phyloP scores from a whole-genome alignment of 257 asterid species.

The Nicotiana paniculata region DNA sequence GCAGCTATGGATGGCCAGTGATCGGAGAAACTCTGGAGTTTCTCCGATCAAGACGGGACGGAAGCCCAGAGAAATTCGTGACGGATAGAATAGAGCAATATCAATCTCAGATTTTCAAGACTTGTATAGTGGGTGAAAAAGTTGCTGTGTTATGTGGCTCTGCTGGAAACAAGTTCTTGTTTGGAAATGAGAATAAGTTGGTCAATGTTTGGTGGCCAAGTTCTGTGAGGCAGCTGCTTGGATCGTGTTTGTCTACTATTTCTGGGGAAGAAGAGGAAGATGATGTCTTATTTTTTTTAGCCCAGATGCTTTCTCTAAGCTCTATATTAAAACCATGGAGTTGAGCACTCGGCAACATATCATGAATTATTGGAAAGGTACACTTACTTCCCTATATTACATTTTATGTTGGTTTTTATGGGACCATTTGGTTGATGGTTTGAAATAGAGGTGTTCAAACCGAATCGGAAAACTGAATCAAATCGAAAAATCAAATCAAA shows the following conservation, averaged over 20 bases:
- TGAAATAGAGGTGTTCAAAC: too few species aligned
- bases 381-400: too few species aligned
- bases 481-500: too few species aligned
- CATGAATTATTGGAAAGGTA: constrained; percentile 55
- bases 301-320: constrained; percentile 59
- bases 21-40: constrained; percentile 31
- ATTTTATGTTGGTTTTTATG: too few species aligned
- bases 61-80: constrained; percentile 28
- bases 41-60: constrained; percentile 2
- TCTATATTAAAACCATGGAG: constrained; percentile 50
- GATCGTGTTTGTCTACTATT: constrained; percentile 37
- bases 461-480: too few species aligned
- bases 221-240: constrained; percentile 46
- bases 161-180: constrained; percentile 49
- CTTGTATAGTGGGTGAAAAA: constrained; percentile 27
- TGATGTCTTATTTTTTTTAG: constrained; percentile 41
- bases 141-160: constrained; percentile 41
- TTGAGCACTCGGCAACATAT: constrained; percentile 46
- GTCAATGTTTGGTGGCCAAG: constrained; percentile 73
- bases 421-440: too few species aligned
- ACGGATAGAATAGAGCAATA: constrained; percentile 26
- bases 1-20: constrained; percentile 36
- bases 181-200: constrained; percentile 56
- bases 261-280: constrained; percentile 56
- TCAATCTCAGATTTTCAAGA: constrained; percentile 28